These are phyloP conservation scores for Bacidia rubella DNA, from an alignment of 495 filamentous ascomycete genomes.

Conservation along the genomic window DNA sequence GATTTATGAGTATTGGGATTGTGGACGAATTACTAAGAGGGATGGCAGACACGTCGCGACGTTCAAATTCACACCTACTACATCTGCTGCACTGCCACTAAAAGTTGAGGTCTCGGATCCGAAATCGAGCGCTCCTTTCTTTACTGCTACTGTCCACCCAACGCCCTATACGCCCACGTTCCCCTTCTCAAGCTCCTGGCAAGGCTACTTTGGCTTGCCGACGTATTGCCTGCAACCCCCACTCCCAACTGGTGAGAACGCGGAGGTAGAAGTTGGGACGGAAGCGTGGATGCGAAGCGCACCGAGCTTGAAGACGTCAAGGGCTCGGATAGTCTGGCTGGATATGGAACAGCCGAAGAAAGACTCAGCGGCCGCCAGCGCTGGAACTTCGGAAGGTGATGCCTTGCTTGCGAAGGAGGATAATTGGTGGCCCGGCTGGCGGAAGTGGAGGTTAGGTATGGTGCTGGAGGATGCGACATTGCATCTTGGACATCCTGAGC, in stretches of 20 bases:
- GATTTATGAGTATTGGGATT: neutral
- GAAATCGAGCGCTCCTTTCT: conserved; percentile 24
- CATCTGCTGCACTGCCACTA: conserved; percentile 13
- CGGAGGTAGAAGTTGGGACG: conserved; percentile 23
- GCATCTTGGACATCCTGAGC: conserved; percentile 21
- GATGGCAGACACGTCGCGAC: conserved; percentile 29
- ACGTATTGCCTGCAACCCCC: conserved; percentile 30
- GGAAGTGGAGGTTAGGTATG: conserved; percentile 30
- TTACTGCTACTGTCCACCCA: conserved; percentile 28
- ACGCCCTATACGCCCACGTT: conserved; percentile 30
- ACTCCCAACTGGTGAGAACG: conserved; percentile 24
- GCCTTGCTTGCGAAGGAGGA: conserved; percentile 12
- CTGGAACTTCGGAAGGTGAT: conserved; percentile 7
- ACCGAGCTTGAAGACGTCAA: conserved; percentile 16
- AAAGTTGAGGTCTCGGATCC: conserved; percentile 31
- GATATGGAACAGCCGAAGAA: conserved; percentile 26
- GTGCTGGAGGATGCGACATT: conserved; percentile 30
- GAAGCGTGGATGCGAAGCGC: conserved; percentile 22
- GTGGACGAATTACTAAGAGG: neutral
- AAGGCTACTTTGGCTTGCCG: conserved; percentile 25
- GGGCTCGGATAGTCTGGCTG: conserved; percentile 24
- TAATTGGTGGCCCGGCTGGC: conserved; percentile 34
- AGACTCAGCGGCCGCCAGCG: conserved; percentile 8
- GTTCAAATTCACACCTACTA: conserved; percentile 30
- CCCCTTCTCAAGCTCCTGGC: conserved; percentile 24